Conservation (phyloP, 1,284 basidiomycete species). For the Dichomitus squalens region DNA sequence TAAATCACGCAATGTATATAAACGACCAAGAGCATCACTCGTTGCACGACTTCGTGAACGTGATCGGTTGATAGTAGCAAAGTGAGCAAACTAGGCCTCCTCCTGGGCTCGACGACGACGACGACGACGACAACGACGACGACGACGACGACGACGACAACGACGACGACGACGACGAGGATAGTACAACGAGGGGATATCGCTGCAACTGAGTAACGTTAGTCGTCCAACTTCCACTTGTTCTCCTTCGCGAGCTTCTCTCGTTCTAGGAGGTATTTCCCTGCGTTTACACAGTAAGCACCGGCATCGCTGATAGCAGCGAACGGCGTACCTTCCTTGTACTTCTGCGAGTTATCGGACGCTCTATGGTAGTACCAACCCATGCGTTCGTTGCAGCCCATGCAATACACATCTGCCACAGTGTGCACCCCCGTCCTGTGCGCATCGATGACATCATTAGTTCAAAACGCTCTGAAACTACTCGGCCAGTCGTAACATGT, state of each 20-base stretch:
- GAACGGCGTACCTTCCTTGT: conserved; percentile 73
- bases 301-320: not conserved
- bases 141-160: too few relatives aligned
- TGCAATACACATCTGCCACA: conserved; percentile 78
- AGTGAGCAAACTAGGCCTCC: too few relatives aligned
- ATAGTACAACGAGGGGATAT: not conserved
- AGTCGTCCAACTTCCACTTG: conserved; percentile 64
- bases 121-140: too few relatives aligned
- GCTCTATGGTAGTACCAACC: conserved; percentile 89
- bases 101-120: too few relatives aligned
- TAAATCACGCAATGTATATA: conserved; percentile 27
- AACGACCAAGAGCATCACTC: not conserved
- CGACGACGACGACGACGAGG: too few relatives aligned
- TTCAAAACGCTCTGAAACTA: not conserved
- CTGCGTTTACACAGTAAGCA: conserved; percentile 40
- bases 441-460: not conserved
- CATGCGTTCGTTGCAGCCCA: conserved; percentile 76
- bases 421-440: conserved; percentile 80
- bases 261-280: conserved; percentile 83
- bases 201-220: too few relatives aligned
- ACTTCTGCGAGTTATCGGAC: conserved; percentile 78
- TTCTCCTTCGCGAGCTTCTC: conserved; percentile 83
- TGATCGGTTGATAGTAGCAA: not conserved
- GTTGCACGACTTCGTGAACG: not conserved
- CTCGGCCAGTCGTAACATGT: not conserved